These are phyloP conservation scores for Hymenochaete sp. DNA, from an alignment of 1,284 basidiomycete genomes.

Conservation along the genomic window DNA sequence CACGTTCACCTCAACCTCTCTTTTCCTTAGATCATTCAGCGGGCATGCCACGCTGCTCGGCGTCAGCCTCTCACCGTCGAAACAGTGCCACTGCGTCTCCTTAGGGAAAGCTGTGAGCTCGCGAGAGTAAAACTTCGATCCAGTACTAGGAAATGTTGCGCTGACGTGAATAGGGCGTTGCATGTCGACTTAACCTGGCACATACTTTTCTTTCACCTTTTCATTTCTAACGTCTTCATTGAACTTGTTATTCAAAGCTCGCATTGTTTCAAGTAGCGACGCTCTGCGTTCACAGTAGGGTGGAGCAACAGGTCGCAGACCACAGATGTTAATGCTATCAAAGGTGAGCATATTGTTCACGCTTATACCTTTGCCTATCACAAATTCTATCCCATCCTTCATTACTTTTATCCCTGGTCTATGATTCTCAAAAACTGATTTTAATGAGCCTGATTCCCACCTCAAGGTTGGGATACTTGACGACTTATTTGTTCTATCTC, in stretches of 20 bases:
- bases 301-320: not conserved
- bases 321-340: not conserved
- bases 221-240: not conserved
- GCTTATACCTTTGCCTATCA: not conserved
- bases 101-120: conserved; percentile 6
- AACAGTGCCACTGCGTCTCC: conserved; percentile 18
- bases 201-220: conserved; percentile 7
- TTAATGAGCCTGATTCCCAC: conserved; percentile 17
- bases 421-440: conserved; percentile 17
- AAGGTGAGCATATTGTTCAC: conserved; percentile 1
- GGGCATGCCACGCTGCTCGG: conserved; percentile 20
- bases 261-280: not conserved
- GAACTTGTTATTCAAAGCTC: not conserved
- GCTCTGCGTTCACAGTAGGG: not conserved
- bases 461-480: conserved; percentile 4
- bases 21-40: conserved; percentile 10
- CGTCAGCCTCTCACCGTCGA: conserved; percentile 16
- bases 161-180: conserved; percentile 14
- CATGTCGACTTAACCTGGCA: conserved; percentile 20
- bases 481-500: not conserved
- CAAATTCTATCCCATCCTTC: not conserved
- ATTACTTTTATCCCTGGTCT: not conserved
- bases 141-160: conserved; percentile 21
- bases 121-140: conserved; percentile 15
- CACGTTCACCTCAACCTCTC: not conserved